Conservation (phyloP, 495 filamentous ascomycete genomes). For the Aspergillus steynii region DNA sequence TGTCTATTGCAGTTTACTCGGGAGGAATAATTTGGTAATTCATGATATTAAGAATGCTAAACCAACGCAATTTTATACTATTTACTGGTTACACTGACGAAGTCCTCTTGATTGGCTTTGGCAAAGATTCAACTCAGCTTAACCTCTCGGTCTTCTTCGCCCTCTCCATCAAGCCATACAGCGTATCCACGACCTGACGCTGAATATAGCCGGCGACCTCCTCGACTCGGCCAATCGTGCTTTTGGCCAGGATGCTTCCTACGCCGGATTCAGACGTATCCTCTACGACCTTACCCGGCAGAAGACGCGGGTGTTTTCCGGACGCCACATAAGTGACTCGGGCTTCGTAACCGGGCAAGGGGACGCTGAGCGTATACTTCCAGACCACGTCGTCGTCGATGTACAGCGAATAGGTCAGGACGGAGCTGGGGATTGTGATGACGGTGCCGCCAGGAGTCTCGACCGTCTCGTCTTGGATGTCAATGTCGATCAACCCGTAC, state of each 20-base stretch:
- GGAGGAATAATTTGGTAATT: not conserved
- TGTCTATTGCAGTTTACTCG: not conserved
- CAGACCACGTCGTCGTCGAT: slow-evolving; percentile 78
- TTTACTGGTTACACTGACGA: not conserved
- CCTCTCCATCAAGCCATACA: slow-evolving; percentile 16
- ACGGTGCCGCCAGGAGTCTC: slow-evolving; percentile 39
- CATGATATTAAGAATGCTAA: not conserved
- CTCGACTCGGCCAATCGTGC: slow-evolving; percentile 11
- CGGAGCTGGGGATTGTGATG: slow-evolving; percentile 36
- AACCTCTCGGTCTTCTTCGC: slow-evolving; percentile 17
- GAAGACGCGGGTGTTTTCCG: slow-evolving; percentile 12
- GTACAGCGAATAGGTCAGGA: slow-evolving; percentile 79
- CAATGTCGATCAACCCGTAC: slow-evolving; percentile 86
- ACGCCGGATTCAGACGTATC: slow-evolving; percentile 10
- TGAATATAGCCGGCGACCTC: slow-evolving; percentile 13
- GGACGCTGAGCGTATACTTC: slow-evolving; percentile 56
- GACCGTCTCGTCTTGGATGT: slow-evolving; percentile 55
- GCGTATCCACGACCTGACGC: slow-evolving; percentile 7
- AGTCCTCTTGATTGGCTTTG: too few relatives aligned
- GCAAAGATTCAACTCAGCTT: slow-evolving; percentile 6
- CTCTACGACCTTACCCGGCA: slow-evolving; percentile 16
- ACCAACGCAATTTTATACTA: not conserved
- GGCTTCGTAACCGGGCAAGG: slow-evolving; percentile 19
- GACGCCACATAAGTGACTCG: slow-evolving; percentile 2
- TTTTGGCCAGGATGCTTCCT: slow-evolving; percentile 6